Base-by-base conservation (phyloP, 1,284 basidiomycete genomes). In the Xanthoconium separans region DNA sequence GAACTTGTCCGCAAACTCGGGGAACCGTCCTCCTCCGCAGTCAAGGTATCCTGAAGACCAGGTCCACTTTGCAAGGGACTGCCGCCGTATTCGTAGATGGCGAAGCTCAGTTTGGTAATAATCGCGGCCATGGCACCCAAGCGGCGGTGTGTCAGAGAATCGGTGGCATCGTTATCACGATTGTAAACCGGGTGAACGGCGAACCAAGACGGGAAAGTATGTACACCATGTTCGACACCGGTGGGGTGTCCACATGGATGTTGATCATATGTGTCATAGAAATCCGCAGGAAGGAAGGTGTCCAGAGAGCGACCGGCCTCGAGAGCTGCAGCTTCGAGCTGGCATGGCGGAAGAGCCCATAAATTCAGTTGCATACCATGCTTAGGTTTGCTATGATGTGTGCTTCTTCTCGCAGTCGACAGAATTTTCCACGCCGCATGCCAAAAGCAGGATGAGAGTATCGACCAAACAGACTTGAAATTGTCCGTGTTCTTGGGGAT, bases 261-360 rank as follows among this genome's bases (percentile, higher is more conserved):
- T 20, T 44, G 44, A 45, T 54, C 34, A 43, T 63, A 59, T 0
- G 44, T 53, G 44, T 64, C 62, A 42, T 63, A 61, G 55, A 75
- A 77, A 34, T 62, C 66, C 13, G 61, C 58, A 4, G 80, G 80
- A 4, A 82, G 69, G 22, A 86, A 72, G 47, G 73, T 75, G 29
- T 75, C 70, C 2, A 85, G 72, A 0, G 85, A 78, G 0, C 82
- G 79, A 3, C 85, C 85, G 12, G 81, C 80, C 63, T 87, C 86
- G 57, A 84, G 72, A 1, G 85, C 82, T 4, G 85, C 81, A 22
- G 75, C 77, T 56, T 84, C 78, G 3, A 87, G 74, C 65, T 84
- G 75, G 8, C 64, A 63, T 18, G 71, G 73, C 24, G 76, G 73
- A 42, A 89, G 73, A 4, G 75, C 83, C 57, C 81, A 77, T 37